These are phyloP conservation scores for Jimgerdemannia lactiflua DNA, from an alignment of 192 early-diverging fungal species.

Conservation along the genomic window DNA sequence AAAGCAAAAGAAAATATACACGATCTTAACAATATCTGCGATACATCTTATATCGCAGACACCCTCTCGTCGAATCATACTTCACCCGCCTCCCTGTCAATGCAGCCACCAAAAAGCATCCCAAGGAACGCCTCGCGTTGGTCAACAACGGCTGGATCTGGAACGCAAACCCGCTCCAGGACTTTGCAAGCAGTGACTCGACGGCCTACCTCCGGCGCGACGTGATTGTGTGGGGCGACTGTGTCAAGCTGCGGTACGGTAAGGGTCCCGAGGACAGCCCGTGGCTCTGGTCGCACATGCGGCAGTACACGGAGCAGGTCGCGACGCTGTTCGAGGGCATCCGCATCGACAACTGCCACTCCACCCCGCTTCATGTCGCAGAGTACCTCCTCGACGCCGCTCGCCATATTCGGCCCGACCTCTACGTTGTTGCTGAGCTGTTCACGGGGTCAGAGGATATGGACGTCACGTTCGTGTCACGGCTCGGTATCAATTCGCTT, in stretches of 20 bases:
- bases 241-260: conserved; percentile 98
- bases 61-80: conserved; percentile 94
- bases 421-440: conserved; percentile 97
- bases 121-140: conserved; percentile 68
- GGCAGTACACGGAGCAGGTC: conserved; percentile 83
- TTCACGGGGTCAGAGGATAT: conserved; percentile 97
- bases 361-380: conserved; percentile 94
- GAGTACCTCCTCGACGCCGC: conserved; percentile 90
- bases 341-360: conserved; percentile 99
- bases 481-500: conserved; percentile 94
- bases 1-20: background rate
- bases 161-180: conserved; percentile 85
- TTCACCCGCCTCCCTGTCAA: conserved; percentile 81
- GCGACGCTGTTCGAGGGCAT: conserved; percentile 92
- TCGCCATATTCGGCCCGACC: conserved; percentile 76
- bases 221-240: conserved; percentile 99
- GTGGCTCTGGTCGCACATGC: conserved; percentile 97
- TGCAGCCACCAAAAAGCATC: conserved; percentile 43
- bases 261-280: conserved; percentile 78
- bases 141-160: conserved; percentile 99
- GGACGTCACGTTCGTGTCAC: conserved; percentile 89
- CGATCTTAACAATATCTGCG: conserved; percentile 9
- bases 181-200: conserved; percentile 89
- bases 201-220: conserved; percentile 91
- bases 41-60: conserved; percentile 36